Percentiles rank a stretch among this genome's conserved stretches.
Conservation (phyloP, 1,284 basidiomycete genomes). For the Irpex lacteus region DNA sequence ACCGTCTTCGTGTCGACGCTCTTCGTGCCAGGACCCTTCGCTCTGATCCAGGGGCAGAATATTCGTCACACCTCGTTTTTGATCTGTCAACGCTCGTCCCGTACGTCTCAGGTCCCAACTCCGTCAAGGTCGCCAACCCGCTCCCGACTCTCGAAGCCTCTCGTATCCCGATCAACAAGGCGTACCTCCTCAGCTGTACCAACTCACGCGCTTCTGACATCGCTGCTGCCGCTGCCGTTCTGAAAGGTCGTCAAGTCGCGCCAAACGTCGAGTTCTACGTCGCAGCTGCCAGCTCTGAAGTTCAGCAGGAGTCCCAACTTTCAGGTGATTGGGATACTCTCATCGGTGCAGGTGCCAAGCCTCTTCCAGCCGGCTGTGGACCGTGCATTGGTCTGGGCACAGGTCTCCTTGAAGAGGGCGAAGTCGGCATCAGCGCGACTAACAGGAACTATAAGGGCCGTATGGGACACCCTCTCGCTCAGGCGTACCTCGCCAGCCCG, state of each 20-base stretch:
- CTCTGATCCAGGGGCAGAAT: conserved; percentile 81
- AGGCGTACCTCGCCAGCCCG: conserved; percentile 94
- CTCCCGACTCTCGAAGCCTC: conserved; percentile 77
- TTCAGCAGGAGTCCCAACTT: conserved; percentile 87
- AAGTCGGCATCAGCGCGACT: conserved; percentile 96
- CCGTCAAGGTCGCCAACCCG: conserved; percentile 94
- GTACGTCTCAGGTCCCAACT: conserved; percentile 96
- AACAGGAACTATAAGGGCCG: conserved; percentile 99
- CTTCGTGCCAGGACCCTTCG: conserved; percentile 55
- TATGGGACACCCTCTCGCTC: conserved; percentile 95
- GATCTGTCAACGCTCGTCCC: conserved; percentile 94
- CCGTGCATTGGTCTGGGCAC: conserved; percentile 97
- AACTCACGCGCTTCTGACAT: conserved; percentile 97
- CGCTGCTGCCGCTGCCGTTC: conserved; percentile 85
- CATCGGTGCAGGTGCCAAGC: conserved; percentile 85
- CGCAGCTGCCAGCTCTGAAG: conserved; percentile 89
- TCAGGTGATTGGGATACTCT: conserved; percentile 89
- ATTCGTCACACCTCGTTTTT: conserved; percentile 88
- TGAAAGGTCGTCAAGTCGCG: conserved; percentile 84
- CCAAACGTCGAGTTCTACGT: conserved; percentile 96
- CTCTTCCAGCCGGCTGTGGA: conserved; percentile 93
- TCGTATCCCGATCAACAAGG: conserved; percentile 90
- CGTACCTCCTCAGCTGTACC: conserved; percentile 98
- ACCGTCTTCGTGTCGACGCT: conserved; percentile 67
- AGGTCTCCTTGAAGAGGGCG: conserved; percentile 90